Percentiles rank a stretch among this genome's conserved stretches.
phyloP scores from a whole-genome alignment of 2,329 filamentous ascomycete species.

The Xylaria sp. region DNA sequence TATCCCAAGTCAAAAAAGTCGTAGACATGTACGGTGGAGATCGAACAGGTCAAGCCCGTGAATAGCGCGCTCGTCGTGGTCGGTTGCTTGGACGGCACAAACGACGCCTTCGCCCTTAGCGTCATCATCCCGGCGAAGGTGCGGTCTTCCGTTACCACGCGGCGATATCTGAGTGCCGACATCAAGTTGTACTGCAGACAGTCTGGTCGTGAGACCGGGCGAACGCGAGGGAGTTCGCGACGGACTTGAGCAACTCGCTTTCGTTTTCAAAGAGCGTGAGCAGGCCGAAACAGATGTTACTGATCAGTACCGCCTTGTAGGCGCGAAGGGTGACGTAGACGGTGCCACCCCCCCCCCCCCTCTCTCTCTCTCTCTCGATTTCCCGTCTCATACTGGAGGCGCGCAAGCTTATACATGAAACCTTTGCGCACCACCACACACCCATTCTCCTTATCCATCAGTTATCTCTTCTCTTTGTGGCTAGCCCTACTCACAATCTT shows the following conservation, averaged over 20 bases:
- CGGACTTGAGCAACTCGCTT: conserved; percentile 26
- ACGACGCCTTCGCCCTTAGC: conserved; percentile 28
- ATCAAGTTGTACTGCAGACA: conserved; percentile 26
- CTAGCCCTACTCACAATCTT: background rate
- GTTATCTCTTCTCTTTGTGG: background rate
- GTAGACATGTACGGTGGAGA: conserved; percentile 7
- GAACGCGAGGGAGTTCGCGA: conserved; percentile 18
- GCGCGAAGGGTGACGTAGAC: conserved; percentile 28
- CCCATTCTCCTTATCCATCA: background rate
- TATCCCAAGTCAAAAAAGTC: conserved; percentile 14
- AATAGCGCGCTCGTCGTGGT: conserved; percentile 16
- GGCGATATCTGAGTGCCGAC: conserved; percentile 19
- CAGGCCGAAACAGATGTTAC: conserved; percentile 30
- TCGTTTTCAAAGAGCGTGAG: conserved; percentile 30
- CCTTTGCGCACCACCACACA: background rate
- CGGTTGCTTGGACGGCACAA: conserved; percentile 25
- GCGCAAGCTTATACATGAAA: conserved; percentile 25
- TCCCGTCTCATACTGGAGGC: conserved; percentile 17
- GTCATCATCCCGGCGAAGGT: background rate
- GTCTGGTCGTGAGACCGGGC: conserved; percentile 18
- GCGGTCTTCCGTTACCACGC: conserved; percentile 4
- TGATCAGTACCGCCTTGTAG: conserved; percentile 31
- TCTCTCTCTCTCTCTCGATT: too few species aligned
- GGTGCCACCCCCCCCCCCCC: too few species aligned
- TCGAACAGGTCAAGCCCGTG: conserved; percentile 21